Evolutionary conservation across 176 grass and related monocot genomes (phyloP), one percentile per base, ranked within the genome.

Genomic region (Poa pratensis): DNA sequence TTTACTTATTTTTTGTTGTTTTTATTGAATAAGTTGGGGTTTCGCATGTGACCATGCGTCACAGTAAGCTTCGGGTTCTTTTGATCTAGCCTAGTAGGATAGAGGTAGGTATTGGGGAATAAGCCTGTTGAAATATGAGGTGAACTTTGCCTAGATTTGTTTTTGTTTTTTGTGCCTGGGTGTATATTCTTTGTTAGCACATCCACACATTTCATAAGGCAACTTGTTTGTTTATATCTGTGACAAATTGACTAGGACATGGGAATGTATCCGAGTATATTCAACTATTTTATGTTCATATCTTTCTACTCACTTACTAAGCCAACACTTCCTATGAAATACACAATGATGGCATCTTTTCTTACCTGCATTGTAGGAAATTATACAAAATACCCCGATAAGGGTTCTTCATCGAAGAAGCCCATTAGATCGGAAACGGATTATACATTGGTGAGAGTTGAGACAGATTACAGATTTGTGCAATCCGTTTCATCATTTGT

Each of bases 341-440:
- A 52, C 12, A 23, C 45, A 68, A 52, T 83, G 13, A 61, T 61
- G 53, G 11, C 10, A 42, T 84, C 71, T 78, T 79, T 24, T 57
- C 4, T 68, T 74, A 13, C 35, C 63, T 86, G 74, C 5, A 37
- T 35, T 91, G 22, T 86, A 98, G 93, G 96, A 98, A 51, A 92
- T 98, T 70, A 39, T 86, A 74, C 96, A 98, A 45, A 98, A 87
- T 83, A 98, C 96, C 42, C 96, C 93, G 30, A 63, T 98, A 67
- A 93, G 96, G 85, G 93, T 95, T 51, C 89, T 98, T 87, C 96
- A 98, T 73, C 90, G 96, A 57, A 88, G 96, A 87, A 95, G 93
- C 80, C 93, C 91, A 54, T 72, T 98, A 67, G 96, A 94, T 83
- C 85, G 91, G 14, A 94, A 91, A 83, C 86, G 88, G 72, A 86